Evolutionary conservation across 1,284 basidiomycete species (phyloP).

Genomic region (Ustilago loliicola): DNA sequence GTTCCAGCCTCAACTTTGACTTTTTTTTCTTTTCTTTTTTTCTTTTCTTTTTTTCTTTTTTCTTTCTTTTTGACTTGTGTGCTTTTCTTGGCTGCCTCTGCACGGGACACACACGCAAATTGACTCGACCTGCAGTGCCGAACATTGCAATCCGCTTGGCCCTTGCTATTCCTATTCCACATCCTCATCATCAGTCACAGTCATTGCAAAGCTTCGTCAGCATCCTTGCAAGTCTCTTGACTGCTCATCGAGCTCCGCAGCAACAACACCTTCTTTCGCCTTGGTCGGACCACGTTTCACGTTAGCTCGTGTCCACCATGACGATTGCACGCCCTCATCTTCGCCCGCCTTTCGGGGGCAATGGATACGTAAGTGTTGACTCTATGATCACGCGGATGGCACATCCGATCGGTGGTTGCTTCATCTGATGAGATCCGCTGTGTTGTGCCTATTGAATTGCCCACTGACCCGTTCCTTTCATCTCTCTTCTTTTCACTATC

Average conservation of each 20-base stretch:
- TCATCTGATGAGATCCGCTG: neutral
- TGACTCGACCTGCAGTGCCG: constrained; percentile 1
- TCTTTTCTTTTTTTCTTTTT: too few species aligned
- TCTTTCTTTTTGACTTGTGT: too few species aligned
- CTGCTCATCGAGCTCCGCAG: neutral
- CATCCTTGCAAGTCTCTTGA: neutral
- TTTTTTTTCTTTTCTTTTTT: neutral
- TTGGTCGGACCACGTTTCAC: neutral
- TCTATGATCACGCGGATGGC: neutral
- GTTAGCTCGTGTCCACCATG: constrained; percentile 20
- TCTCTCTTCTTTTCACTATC: neutral
- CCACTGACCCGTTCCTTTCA: neutral
- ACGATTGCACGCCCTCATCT: constrained; percentile 38
- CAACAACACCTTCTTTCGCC: neutral
- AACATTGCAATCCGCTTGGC: neutral
- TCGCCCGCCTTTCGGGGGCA: constrained; percentile 35
- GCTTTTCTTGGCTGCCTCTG: neutral
- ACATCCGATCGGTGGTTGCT: neutral
- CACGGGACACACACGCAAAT: constrained; percentile 3
- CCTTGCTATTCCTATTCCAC: neutral
- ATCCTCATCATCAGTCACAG: neutral
- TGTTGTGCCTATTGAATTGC: neutral
- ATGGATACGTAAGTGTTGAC: constrained; percentile 36
- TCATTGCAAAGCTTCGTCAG: constrained; percentile 4
- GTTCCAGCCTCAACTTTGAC: neutral